Evolutionary conservation across 805 yeast genomes (phyloP).

Genomic region (Saccharomycopsis microspora): DNA sequence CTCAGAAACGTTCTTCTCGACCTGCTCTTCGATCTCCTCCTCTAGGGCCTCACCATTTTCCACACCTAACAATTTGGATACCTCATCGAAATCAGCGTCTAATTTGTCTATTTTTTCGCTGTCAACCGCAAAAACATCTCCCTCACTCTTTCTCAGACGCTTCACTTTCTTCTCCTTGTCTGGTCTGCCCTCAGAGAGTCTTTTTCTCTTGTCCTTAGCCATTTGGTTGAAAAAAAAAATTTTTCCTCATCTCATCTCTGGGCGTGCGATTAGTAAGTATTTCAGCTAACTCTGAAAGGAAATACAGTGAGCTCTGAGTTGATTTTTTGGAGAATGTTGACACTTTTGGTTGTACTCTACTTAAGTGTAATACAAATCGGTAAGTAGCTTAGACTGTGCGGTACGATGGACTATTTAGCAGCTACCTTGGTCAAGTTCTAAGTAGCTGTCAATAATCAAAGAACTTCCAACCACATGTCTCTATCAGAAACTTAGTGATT

Average conservation of each 20-base stretch:
- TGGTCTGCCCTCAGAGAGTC: neutral
- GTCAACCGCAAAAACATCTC: slow-evolving; percentile 19
- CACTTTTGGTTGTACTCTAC: no score
- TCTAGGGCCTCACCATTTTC: slow-evolving; percentile 16
- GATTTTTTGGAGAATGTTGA: no score
- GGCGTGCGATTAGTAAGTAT: no score
- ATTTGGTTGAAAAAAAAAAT: neutral
- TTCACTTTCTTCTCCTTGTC: slow-evolving; percentile 9
- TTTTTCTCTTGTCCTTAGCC: neutral
- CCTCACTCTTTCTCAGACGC: neutral
- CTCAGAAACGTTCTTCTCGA: slow-evolving; percentile 20
- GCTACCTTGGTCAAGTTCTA: no score
- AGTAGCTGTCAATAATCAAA: no score
- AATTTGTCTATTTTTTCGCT: slow-evolving; percentile 37
- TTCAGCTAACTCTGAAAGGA: no score
- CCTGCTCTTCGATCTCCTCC: slow-evolving; percentile 18
- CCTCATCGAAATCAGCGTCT: slow-evolving; percentile 47
- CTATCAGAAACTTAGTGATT: no score
- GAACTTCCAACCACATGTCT: no score
- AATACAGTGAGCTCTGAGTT: no score
- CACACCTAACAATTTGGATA: slow-evolving; percentile 37
- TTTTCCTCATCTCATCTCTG: neutral
- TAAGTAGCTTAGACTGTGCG: no score
- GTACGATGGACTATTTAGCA: no score
- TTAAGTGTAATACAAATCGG: no score